These are phyloP conservation scores for Russula foetens DNA, from an alignment of 768 basidiomycete genomes.

Conservation along the genomic window DNA sequence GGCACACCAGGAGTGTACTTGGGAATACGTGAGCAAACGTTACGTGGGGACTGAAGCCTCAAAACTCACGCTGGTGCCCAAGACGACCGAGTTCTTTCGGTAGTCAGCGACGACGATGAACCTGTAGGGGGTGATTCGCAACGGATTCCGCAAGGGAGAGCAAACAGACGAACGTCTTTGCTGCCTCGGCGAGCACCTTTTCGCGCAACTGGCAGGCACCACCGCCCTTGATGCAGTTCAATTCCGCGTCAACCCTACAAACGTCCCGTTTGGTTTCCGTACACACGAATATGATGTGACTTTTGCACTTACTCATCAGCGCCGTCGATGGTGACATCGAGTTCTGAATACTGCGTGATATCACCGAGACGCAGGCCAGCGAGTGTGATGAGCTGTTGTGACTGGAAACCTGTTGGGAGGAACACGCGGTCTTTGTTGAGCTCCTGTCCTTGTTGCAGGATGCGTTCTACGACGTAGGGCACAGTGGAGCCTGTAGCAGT, in stretches of 20 bases:
- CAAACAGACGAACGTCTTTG: constrained; percentile 52
- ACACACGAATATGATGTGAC: background rate
- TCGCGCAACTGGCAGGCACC: constrained; percentile 95
- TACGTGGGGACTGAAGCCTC: background rate
- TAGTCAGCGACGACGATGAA: constrained; percentile 93
- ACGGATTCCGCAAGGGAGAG: background rate
- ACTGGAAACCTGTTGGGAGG: constrained; percentile 95
- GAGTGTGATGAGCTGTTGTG: constrained; percentile 86
- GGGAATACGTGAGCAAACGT: constrained; percentile 5
- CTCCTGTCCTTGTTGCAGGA: constrained; percentile 71
- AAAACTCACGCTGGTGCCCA: constrained; percentile 72
- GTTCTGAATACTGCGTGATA: constrained; percentile 76
- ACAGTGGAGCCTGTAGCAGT: constrained; percentile 72
- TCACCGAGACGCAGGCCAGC: constrained; percentile 76
- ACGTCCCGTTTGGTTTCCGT: background rate
- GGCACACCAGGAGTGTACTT: constrained; percentile 88
- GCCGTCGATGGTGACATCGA: constrained; percentile 97
- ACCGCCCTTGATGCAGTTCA: constrained; percentile 96
- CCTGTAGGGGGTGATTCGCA: constrained; percentile 29
- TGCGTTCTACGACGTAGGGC: constrained; percentile 93
- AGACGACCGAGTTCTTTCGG: constrained; percentile 78
- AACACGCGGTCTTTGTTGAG: constrained; percentile 79
- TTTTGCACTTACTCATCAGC: constrained; percentile 76
- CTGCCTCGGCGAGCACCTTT: constrained; percentile 96
- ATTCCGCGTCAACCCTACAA: constrained; percentile 66